Conservation (phyloP, 257 asterid species). For the Jasminum sambac region DNA sequence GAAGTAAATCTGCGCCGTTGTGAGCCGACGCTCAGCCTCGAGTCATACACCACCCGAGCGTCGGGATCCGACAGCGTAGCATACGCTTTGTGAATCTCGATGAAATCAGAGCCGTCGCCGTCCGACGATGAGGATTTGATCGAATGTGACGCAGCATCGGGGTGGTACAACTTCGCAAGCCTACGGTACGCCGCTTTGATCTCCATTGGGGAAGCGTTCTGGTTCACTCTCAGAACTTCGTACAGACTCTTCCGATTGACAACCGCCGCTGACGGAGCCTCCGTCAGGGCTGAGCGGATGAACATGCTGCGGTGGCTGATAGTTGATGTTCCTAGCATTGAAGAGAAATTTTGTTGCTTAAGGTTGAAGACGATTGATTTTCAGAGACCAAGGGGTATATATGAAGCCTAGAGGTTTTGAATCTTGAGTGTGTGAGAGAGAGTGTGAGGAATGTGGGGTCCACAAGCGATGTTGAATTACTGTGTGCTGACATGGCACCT, state of each 20-base stretch:
- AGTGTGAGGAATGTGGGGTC: slow-evolving; percentile 18
- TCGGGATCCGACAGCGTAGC: slow-evolving; percentile 78
- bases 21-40: slow-evolving; percentile 34
- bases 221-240: slow-evolving; percentile 64
- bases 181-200: slow-evolving; percentile 83
- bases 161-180: slow-evolving; percentile 84
- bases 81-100: slow-evolving; percentile 78
- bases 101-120: slow-evolving; percentile 57
- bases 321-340: slow-evolving; percentile 27
- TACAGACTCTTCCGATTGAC: slow-evolving; percentile 44
- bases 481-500: slow-evolving; percentile 48
- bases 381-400: neutral
- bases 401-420: slow-evolving; percentile 15
- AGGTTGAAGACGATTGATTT: neutral
- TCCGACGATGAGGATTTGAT: slow-evolving; percentile 37
- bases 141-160: slow-evolving; percentile 59
- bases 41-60: slow-evolving; percentile 67
- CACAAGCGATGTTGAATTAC: slow-evolving; percentile 3
- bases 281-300: slow-evolving; percentile 48
- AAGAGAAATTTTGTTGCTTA: neutral
- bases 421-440: neutral
- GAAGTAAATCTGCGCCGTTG: slow-evolving; percentile 22
- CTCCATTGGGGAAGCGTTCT: slow-evolving; percentile 68
- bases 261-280: slow-evolving; percentile 33
- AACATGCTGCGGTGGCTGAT: neutral